Conservation (phyloP, 345 rosid genomes). For the Boechera divaricarpa region DNA sequence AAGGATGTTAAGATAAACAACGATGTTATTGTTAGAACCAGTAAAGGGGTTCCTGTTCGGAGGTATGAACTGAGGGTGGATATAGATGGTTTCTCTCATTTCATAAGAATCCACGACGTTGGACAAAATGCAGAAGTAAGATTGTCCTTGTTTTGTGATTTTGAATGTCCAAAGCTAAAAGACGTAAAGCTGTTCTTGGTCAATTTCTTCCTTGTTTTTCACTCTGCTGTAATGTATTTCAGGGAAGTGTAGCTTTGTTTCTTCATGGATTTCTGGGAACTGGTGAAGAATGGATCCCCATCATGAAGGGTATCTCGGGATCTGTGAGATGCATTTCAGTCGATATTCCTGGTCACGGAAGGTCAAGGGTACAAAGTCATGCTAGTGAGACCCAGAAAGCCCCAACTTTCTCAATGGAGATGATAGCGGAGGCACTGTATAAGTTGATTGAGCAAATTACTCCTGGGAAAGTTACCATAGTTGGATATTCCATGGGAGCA, state of each 20-base stretch:
- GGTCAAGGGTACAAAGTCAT: constrained; percentile 52
- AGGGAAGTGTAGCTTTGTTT: constrained; percentile 67
- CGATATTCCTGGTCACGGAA: constrained; percentile 94
- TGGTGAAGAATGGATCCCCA: constrained; percentile 87
- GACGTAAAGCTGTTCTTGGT: constrained; percentile 15
- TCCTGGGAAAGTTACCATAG: constrained; percentile 63
- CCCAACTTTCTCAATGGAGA: constrained; percentile 63
- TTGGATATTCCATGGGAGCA: constrained; percentile 96
- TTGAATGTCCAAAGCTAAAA: constrained; percentile 16
- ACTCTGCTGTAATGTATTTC: constrained; percentile 38
- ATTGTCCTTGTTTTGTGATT: constrained; percentile 24
- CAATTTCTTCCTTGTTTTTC: background rate
- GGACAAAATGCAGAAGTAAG: constrained; percentile 62
- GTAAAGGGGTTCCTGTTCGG: constrained; percentile 51
- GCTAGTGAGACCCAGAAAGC: constrained; percentile 38
- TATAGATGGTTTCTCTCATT: constrained; percentile 56
- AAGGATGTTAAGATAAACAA: constrained; percentile 65
- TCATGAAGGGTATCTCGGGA: constrained; percentile 79
- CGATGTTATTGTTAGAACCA: constrained; percentile 50
- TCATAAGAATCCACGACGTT: constrained; percentile 58
- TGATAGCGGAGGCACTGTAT: constrained; percentile 51
- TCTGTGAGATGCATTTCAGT: constrained; percentile 82
- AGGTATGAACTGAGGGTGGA: constrained; percentile 57
- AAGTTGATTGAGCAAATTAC: constrained; percentile 58
- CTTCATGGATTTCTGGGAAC: constrained; percentile 96